Percentiles rank a stretch among this genome's conserved stretches.
Conservation (phyloP, 2,329 filamentous ascomycete species). For the Thelonectria olida region DNA sequence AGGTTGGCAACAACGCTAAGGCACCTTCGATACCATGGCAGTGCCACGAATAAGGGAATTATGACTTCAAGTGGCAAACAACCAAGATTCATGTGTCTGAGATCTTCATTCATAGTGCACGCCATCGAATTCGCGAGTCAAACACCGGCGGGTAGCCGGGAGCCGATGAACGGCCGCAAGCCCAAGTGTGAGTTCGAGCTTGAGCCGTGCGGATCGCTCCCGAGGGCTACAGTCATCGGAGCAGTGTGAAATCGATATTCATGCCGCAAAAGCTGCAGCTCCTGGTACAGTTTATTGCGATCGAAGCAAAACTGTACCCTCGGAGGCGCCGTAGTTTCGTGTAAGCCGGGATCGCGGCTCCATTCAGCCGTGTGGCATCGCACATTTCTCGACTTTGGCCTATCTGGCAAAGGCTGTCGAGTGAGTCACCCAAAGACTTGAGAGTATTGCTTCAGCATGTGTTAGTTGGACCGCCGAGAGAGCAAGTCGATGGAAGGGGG, state of each 20-base stretch:
- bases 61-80: neutral
- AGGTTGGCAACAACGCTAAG: no score
- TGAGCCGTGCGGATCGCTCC: neutral
- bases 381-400: neutral
- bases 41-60: no score
- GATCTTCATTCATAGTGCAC: neutral
- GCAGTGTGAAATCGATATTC: neutral
- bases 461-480: no score
- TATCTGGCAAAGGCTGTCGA: no score
- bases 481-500: no score
- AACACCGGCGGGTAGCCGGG: neutral
- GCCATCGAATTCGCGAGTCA: neutral
- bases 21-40: no score
- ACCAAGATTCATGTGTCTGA: neutral
- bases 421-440: no score
- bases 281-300: neutral
- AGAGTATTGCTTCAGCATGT: no score
- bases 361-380: neutral
- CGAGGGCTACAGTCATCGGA: no score
- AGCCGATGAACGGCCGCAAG: neutral
- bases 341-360: neutral
- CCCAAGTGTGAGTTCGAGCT: no score
- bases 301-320: neutral
- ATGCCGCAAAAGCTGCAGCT: neutral
- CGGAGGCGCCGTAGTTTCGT: neutral